Percentiles rank a stretch among this genome's conserved stretches.
phyloP scores from a whole-genome alignment of 495 filamentous ascomycete species.

The Aspergillus sclerotioniger region DNA sequence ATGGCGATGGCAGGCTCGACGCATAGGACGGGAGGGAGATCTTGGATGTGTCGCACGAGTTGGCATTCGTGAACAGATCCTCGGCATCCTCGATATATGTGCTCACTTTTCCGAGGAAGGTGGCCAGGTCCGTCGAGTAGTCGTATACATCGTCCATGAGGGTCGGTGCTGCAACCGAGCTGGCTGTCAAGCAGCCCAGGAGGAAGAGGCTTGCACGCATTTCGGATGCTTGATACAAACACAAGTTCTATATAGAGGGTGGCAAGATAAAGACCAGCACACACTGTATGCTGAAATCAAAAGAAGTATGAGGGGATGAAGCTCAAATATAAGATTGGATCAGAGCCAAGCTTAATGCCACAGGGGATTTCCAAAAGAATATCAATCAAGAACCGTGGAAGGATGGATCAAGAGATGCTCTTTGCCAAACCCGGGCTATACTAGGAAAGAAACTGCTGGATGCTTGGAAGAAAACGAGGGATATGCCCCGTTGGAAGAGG shows the following conservation, averaged over 20 bases:
- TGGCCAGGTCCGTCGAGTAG: constrained; percentile 35
- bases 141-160: constrained; percentile 37
- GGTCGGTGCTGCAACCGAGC: constrained; percentile 36
- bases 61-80: constrained; percentile 17
- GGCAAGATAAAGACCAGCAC: neutral
- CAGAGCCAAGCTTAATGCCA: too few relatives aligned
- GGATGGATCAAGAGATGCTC: neutral
- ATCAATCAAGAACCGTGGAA: neutral
- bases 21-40: constrained; percentile 39
- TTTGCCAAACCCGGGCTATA: neutral
- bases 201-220: constrained; percentile 34
- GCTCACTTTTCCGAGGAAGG: constrained; percentile 42
- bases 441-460: neutral
- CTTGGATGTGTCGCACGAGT: constrained; percentile 38
- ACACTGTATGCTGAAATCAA: neutral
- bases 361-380: too few relatives aligned
- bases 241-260: neutral
- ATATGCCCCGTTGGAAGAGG: constrained; percentile 4
- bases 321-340: neutral
- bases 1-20: constrained; percentile 54
- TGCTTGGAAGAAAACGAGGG: neutral
- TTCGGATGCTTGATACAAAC: constrained; percentile 14
- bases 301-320: neutral
- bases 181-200: constrained; percentile 29
- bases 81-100: constrained; percentile 30